phyloP scores from a whole-genome alignment of 2,329 filamentous ascomycete genomes.

The Clarireedia monteithiana region DNA sequence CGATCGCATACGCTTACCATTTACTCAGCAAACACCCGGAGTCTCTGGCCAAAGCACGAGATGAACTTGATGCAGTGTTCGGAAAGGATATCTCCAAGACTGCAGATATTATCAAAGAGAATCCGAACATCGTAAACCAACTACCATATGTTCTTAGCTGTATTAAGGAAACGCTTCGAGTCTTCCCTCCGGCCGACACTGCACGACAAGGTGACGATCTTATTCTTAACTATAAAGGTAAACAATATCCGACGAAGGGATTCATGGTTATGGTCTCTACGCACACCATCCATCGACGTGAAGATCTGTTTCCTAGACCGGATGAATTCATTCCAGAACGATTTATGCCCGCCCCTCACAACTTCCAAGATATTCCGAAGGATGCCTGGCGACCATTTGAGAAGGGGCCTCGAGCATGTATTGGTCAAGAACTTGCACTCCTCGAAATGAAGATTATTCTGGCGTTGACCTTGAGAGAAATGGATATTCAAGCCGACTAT shows the following conservation, averaged over 20 bases:
- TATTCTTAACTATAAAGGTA: not conserved
- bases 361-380: slow-evolving; percentile 20
- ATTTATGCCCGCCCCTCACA: slow-evolving; percentile 31
- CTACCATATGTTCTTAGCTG: slow-evolving; percentile 19
- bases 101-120: slow-evolving; percentile 6
- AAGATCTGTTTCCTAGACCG: slow-evolving; percentile 34
- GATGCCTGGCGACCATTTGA: slow-evolving; percentile 50
- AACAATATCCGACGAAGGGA: slow-evolving; percentile 10
- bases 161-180: slow-evolving; percentile 20
- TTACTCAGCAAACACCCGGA: slow-evolving; percentile 16
- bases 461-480: slow-evolving; percentile 28
- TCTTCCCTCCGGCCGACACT: slow-evolving; percentile 17
- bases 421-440: slow-evolving; percentile 48
- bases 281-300: slow-evolving; percentile 25
- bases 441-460: slow-evolving; percentile 40
- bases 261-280: slow-evolving; percentile 13
- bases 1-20: slow-evolving; percentile 17
- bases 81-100: slow-evolving; percentile 14
- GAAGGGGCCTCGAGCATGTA: slow-evolving; percentile 46
- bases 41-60: slow-evolving; percentile 13
- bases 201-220: slow-evolving; percentile 13
- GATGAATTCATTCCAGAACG: slow-evolving; percentile 41
- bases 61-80: slow-evolving; percentile 20
- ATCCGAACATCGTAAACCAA: slow-evolving; percentile 15
- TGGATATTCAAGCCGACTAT: slow-evolving; percentile 3